Percentiles rank a stretch among this genome's conserved stretches.
phyloP scores from a whole-genome alignment of 192 early-diverging fungal genomes.

The Backusella mclennaniae region DNA sequence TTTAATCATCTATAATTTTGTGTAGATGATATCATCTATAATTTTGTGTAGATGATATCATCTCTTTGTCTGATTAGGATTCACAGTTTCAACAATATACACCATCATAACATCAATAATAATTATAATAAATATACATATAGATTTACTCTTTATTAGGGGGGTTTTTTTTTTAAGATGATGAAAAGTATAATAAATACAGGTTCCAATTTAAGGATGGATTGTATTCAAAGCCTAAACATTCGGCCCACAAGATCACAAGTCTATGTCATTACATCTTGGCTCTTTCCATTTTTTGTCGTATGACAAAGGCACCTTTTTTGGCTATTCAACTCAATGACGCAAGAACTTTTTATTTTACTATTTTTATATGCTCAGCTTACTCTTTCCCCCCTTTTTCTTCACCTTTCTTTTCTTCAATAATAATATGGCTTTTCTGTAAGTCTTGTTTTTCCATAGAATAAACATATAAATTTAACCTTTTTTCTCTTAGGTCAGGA shows the following conservation, averaged over 20 bases:
- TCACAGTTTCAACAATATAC: background rate
- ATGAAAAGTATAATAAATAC: background rate
- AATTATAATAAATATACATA: background rate
- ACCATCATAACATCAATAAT: background rate
- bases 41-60: background rate
- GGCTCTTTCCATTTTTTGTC: background rate
- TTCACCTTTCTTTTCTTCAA: conserved; percentile 4
- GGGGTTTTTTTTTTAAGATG: background rate
- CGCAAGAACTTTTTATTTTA: background rate
- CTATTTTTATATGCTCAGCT: background rate
- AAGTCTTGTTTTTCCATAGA: background rate
- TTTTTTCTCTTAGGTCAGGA: conserved; percentile 55
- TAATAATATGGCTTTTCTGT: conserved; percentile 33
- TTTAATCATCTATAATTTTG: background rate
- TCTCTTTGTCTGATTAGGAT: background rate
- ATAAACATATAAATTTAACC: no score
- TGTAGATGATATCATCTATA: background rate
- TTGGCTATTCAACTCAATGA: background rate
- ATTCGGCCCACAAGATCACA: background rate
- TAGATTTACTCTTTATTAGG: background rate
- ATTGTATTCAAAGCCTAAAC: background rate
- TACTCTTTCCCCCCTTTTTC: background rate
- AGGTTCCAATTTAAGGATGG: background rate
- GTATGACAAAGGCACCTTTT: background rate
- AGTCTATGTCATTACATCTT: background rate